Evolutionary conservation across 73 alveolate species (phyloP).

Genomic region (Paramecium caudatum): DNA sequence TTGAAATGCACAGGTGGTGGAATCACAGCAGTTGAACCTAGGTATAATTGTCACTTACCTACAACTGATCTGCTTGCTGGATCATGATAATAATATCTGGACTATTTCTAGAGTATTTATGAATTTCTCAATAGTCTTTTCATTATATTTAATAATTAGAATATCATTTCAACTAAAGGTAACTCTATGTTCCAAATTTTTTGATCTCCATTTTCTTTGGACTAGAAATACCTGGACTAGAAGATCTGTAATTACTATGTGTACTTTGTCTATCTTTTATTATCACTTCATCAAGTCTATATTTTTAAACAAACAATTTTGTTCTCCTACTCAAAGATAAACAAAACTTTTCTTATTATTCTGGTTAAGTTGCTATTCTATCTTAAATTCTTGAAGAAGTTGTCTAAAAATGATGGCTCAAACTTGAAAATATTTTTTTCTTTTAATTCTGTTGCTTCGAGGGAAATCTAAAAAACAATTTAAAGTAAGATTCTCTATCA

Average conservation of each 20-base stretch:
- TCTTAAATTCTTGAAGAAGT: background rate
- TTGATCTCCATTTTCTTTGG: background rate
- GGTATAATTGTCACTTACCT: background rate
- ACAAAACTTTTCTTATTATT: background rate
- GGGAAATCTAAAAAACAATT: conserved; percentile 56
- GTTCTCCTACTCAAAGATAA: too few species aligned
- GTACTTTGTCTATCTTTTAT: background rate
- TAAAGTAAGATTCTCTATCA: background rate
- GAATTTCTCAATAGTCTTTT: conserved; percentile 43
- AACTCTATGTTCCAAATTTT: conserved; percentile 36
- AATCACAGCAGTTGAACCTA: background rate
- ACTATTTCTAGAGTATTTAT: background rate
- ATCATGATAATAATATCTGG: conserved; percentile 57
- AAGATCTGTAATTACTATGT: too few species aligned
- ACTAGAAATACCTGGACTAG: too few species aligned
- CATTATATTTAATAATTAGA: conserved; percentile 9
- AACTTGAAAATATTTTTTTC: background rate
- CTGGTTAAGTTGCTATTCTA: background rate
- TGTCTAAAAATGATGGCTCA: background rate
- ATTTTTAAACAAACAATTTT: too few species aligned
- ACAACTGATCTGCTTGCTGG: conserved; percentile 35
- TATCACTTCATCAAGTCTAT: background rate
- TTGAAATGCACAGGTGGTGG: conserved; percentile 56
- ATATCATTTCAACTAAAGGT: conserved; percentile 19
- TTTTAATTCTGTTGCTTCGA: background rate